Base-by-base conservation (phyloP, 345 rosid genomes). In the Acer negundo region DNA sequence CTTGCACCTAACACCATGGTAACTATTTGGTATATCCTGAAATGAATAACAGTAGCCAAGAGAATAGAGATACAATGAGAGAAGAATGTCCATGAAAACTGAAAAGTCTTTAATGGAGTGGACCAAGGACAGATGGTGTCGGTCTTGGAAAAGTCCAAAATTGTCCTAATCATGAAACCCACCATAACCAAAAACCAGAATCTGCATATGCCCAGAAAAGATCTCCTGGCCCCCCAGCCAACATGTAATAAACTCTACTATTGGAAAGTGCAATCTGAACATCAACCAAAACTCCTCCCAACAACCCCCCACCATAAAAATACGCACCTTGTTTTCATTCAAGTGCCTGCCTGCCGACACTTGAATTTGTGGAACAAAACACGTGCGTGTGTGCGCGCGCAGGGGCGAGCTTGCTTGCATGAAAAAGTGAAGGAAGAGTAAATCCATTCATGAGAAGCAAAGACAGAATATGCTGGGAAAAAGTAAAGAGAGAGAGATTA, bases 311-410 rank as follows among this genome's bases (percentile, higher is more conserved):
- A 13, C 38, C 7, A 24, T 13, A 3, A 17, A n/a, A 63, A 26
- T 68, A 38, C 73, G 28, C 46, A 66, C 15, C 67, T 67, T 5
- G 22, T 69, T 58, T 55, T 68, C 67, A 49, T 13, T 26, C 62
- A 24, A 24, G 10, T 38, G 69, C 82, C 74, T 78, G 69, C 82
- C 74, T 78, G 79, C 84, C 84, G 77, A 78, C 84, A 78, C 79
- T 75, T 13, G 4, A 26, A 13, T 35, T 28, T n/a, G 56, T 63
- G 13, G 40, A 77, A 72, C 51, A 38, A 38, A 51, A 70, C 74
- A 17, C 31, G 4, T 74, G 72, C 6, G 38, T 23, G 4, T 74
- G 72, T 1, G 38, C 6, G 1, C 6, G 6, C 4, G 6, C 38
- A n/a, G n/a, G 38, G 3, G 0, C 31, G 3, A 35, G 38, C 38